These are phyloP conservation scores for Rhynchospora breviuscula DNA, from an alignment of 176 grass and related monocot genomes.

Conservation along the genomic window DNA sequence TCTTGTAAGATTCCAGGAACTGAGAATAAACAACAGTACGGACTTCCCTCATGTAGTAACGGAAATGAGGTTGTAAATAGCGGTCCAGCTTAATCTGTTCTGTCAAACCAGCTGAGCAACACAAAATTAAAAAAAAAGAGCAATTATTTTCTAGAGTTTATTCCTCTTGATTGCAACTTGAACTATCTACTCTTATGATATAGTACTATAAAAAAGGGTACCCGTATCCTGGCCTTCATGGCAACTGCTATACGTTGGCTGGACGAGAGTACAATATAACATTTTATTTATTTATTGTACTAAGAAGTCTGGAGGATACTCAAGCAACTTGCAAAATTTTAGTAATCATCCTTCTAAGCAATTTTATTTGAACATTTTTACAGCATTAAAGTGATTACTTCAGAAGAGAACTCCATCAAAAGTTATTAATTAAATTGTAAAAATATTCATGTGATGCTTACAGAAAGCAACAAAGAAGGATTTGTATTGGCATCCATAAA, in stretches of 20 bases:
- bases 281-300: neutral
- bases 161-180: neutral
- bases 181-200: neutral
- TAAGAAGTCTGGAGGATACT: neutral
- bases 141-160: constrained; percentile 24
- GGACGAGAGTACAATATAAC: neutral
- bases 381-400: neutral
- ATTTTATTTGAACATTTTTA: neutral
- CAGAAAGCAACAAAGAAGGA: constrained; percentile 94
- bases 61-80: constrained; percentile 88
- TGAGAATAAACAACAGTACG: constrained; percentile 89
- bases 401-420: neutral
- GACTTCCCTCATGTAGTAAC: constrained; percentile 94
- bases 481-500: constrained; percentile 92
- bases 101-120: constrained; percentile 78
- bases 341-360: neutral
- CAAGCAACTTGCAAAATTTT: neutral
- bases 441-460: constrained; percentile 41
- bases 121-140: constrained; percentile 33
- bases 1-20: constrained; percentile 96
- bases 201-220: neutral
- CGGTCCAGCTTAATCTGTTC: constrained; percentile 90
- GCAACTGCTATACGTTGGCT: neutral
- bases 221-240: neutral
- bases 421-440: neutral